Evolutionary conservation across 306 rosid species (phyloP), one percentile per base, ranked within the genome.

Genomic region (Dryas octopetala): DNA sequence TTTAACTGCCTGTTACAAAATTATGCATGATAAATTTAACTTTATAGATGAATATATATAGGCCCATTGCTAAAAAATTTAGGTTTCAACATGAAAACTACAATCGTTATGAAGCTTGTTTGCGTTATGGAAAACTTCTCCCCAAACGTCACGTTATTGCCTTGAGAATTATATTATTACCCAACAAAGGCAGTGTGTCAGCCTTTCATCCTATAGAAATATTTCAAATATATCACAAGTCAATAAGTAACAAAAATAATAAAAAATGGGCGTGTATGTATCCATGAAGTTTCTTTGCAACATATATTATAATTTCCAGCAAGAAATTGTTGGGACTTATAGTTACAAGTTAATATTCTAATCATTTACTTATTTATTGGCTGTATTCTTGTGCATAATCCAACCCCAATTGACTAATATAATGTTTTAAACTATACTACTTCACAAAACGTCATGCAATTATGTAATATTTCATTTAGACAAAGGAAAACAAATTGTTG

Each of bases 391-490:
- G 12, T 23, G 3, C 44, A 23, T 26, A 17, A 68, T 13, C 60
- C 28, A 28, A 50, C 71, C 11, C 11, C 23, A 43, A 48, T 14
- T 50, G 59, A 68, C 26, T 68, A 68, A 26, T 14, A 5, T 26
- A 50, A 49, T 68, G 11, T 49, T 68, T 49, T 26, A 67, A 49
- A 23, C 45, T 15, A 7, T 38, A 43, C 17, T 23, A 50, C 59
- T 49, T 5, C 57, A 7, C 44, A 62, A 49, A 66, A 68, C 73
- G 47, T 32, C 60, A 67, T 48, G 71, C 52, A 47, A 67, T 48
- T 62, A 32, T 19, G 38, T 23, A 14, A 13, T 10, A 19, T 11
- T 67, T 67, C 54, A 50, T 13, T 32, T 1, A 1, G 10, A 28
- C 47, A 6, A 10, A 12, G 0, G 16, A 68, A 15, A 14, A 5